Evolutionary conservation across 768 basidiomycete genomes (phyloP), one percentile per base, ranked within the genome.

Genomic region (Kwoniella dejecticola): DNA sequence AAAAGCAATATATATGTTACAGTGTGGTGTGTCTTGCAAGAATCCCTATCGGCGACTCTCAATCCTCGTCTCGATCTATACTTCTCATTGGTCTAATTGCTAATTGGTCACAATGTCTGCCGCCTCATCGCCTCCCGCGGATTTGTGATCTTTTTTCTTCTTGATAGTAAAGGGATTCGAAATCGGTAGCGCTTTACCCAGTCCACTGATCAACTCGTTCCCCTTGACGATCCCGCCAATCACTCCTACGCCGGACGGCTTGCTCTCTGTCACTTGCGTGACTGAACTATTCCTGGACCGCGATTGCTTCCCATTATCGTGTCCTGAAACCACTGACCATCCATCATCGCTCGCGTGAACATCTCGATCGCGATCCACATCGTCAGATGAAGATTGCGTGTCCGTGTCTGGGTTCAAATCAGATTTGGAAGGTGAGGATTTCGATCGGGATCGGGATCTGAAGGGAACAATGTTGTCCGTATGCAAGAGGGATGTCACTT

Each of bases 401-500:
- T 31, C 30, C 12, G 41, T n/a, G 15, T 29, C 29, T 1, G 52
- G 31, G n/a, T 24, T n/a, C 7, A 15, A 23, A 21, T 49, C 60
- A 4, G 60, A 27, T 46, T 54, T 47, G 21, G 41, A 36, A 21
- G 52, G 23, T 10, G 59, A 53, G 23, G 60, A 48, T 30, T 52
- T 54, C 4, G 60, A 44, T 33, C 63, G 26, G 11, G 50, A 53
- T 33, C 63, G 40, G 3, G 57, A 40, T 46, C 59, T 26, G 36
- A 60, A 60, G 3, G 42, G 45, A 11, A 30, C 44, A 36, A 49
- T 40, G 15, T 17, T 44, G 24, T 40, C 44, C 6, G 50, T 36
- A 31, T 55, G 52, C 23, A 72, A 58, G 12, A 67, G 52, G 8
- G 55, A 60, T 29, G 62, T 58, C 11, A 60, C 53, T 53, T 66